These are phyloP conservation scores for Asterochloris erici DNA, from an alignment of 139 green algal genomes.

Conservation along the genomic window DNA sequence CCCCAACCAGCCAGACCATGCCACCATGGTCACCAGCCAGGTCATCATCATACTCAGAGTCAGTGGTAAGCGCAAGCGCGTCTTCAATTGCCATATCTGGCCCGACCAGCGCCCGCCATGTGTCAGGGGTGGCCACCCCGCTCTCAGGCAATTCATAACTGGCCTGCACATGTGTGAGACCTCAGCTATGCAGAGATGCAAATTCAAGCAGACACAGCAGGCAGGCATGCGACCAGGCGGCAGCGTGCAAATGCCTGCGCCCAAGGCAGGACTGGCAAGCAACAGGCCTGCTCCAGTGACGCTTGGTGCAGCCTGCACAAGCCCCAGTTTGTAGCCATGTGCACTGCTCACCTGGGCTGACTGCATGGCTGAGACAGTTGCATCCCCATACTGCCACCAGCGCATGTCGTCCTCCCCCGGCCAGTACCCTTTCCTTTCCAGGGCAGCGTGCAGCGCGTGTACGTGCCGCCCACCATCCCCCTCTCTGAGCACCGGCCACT, in stretches of 20 bases:
- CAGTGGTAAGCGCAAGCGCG: slow-evolving; percentile 31
- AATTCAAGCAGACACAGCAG: neutral
- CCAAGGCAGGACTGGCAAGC: neutral
- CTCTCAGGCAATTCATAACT: slow-evolving; percentile 61
- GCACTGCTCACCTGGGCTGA: slow-evolving; percentile 45
- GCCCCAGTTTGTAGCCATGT: neutral
- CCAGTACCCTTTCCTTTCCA: slow-evolving; percentile 41
- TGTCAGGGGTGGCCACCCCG: slow-evolving; percentile 57
- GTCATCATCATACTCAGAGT: slow-evolving; percentile 59
- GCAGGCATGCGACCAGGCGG: neutral
- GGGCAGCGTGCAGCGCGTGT: slow-evolving; percentile 49
- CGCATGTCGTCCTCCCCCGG: slow-evolving; percentile 55
- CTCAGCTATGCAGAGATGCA: neutral
- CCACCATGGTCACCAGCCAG: slow-evolving; percentile 33
- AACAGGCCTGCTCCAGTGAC: neutral
- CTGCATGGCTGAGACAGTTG: slow-evolving; percentile 46
- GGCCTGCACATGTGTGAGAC: slow-evolving; percentile 54
- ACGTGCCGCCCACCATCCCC: slow-evolving; percentile 59
- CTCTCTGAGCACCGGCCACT: slow-evolving; percentile 56
- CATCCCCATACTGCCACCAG: slow-evolving; percentile 61
- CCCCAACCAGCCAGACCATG: slow-evolving; percentile 69
- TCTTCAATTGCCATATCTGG: slow-evolving; percentile 42
- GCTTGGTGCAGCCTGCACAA: neutral
- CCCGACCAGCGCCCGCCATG: slow-evolving; percentile 65
- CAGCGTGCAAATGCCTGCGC: neutral